Percentiles rank a stretch among this genome's conserved stretches.
Evolutionary conservation across 768 basidiomycete species (phyloP).

Genomic region (Boletus rubroflammeus): DNA sequence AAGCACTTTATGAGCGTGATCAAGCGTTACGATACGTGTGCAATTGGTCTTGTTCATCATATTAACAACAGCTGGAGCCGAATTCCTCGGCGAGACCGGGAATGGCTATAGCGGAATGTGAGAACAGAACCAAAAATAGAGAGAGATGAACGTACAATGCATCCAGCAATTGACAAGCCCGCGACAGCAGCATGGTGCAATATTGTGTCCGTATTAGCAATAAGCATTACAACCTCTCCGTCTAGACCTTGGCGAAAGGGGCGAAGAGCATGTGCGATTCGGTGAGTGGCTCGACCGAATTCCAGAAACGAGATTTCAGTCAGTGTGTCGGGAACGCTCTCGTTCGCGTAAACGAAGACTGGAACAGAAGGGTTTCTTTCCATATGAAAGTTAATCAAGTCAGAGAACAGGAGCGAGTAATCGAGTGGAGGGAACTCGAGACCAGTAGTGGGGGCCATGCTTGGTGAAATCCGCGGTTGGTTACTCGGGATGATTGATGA

Average conservation of each 20-base stretch:
- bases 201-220: conserved; percentile 32
- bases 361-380: conserved; percentile 25
- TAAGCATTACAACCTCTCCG: conserved; percentile 20
- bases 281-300: conserved; percentile 28
- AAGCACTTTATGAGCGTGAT: conserved; percentile 17
- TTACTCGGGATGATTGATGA: not conserved
- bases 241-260: conserved; percentile 29
- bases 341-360: conserved; percentile 15
- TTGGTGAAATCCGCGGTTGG: not conserved
- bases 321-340: conserved; percentile 3
- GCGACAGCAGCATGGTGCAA: conserved; percentile 31
- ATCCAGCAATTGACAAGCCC: conserved; percentile 41
- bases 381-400: conserved; percentile 25
- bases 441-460: conserved; percentile 1
- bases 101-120: conserved; percentile 28
- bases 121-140: conserved; percentile 25
- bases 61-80: conserved; percentile 35
- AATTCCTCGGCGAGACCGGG: conserved; percentile 39
- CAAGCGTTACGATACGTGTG: conserved; percentile 17
- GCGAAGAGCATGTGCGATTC: conserved; percentile 39
- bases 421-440: conserved; percentile 23
- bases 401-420: conserved; percentile 21
- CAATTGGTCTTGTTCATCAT: conserved; percentile 25
- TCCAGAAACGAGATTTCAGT: conserved; percentile 27
- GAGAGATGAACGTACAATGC: conserved; percentile 27